Evolutionary conservation across 306 rosid genomes (phyloP).

Genomic region (Coriaria nepalensis): DNA sequence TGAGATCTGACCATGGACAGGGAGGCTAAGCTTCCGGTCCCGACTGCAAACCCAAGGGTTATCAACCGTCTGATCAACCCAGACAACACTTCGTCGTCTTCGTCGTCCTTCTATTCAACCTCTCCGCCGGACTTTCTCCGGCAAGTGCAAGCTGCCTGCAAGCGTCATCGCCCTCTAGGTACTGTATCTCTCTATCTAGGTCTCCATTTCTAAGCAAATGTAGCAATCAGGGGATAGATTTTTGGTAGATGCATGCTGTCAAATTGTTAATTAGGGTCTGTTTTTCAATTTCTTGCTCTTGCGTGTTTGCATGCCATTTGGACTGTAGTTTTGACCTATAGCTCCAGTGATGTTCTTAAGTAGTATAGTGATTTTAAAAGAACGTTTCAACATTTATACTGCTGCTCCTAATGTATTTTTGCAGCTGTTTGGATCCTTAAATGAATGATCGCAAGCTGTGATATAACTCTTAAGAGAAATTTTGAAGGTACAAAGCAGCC

Average conservation of each 20-base stretch:
- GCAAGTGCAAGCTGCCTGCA: slow-evolving; percentile 39
- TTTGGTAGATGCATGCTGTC: background rate
- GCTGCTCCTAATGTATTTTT: background rate
- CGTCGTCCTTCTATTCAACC: slow-evolving; percentile 34
- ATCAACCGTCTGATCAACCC: slow-evolving; percentile 23
- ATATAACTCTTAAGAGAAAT: slow-evolving; percentile 3
- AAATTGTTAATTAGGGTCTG: background rate
- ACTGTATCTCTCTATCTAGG: slow-evolving; percentile 1
- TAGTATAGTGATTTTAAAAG: no score
- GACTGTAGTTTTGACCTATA: no score
- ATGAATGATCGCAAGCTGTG: background rate
- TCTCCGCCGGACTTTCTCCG: slow-evolving; percentile 51
- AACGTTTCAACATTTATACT: no score
- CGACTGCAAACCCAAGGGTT: slow-evolving; percentile 10
- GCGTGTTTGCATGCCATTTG: no score
- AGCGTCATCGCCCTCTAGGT: slow-evolving; percentile 54
- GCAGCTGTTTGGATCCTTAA: background rate
- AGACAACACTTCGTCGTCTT: slow-evolving; percentile 28
- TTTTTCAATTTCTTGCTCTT: background rate
- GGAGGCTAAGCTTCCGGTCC: slow-evolving; percentile 64
- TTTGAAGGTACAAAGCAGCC: slow-evolving; percentile 38
- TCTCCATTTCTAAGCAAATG: slow-evolving; percentile 1
- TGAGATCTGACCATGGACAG: slow-evolving; percentile 67
- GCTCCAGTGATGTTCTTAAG: no score
- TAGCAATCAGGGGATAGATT: background rate